Conservation (phyloP, 2,329 filamentous ascomycete genomes). For the Xylaria arbuscula region DNA sequence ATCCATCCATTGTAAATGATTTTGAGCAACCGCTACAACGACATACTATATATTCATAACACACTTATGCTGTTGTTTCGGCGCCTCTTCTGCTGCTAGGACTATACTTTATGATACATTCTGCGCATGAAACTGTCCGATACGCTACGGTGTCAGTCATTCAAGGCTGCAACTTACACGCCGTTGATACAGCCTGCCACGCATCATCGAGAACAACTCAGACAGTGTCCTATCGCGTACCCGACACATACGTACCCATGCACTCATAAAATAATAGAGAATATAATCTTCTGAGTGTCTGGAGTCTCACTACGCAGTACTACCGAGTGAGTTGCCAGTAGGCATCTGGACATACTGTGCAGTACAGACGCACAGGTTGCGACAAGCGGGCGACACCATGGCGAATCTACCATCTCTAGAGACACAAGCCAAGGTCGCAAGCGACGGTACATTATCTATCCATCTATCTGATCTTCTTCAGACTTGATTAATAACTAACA, state of each 20-base stretch:
- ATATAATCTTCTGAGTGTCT: neutral
- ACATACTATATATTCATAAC: neutral
- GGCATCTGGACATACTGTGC: neutral
- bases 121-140: too few species aligned
- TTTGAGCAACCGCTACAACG: neutral
- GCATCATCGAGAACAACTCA: neutral
- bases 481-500: constrained; percentile 14
- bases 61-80: neutral
- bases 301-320: neutral
- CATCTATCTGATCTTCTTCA: neutral
- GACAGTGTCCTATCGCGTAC: neutral
- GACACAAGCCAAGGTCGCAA: constrained; percentile 51
- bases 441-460: constrained; percentile 49
- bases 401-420: constrained; percentile 41
- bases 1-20: neutral
- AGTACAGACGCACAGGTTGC: neutral
- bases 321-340: constrained; percentile 3
- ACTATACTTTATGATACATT: too few species aligned
- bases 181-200: neutral
- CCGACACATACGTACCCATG: neutral
- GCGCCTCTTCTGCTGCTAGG: too few species aligned
- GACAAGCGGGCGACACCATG: constrained; percentile 33
- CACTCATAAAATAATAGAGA: neutral
- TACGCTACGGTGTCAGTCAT: too few species aligned
- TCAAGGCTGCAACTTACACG: too few species aligned